Conservation (phyloP, 73 alveolate species). For the Durusdinium trenchii region DNA sequence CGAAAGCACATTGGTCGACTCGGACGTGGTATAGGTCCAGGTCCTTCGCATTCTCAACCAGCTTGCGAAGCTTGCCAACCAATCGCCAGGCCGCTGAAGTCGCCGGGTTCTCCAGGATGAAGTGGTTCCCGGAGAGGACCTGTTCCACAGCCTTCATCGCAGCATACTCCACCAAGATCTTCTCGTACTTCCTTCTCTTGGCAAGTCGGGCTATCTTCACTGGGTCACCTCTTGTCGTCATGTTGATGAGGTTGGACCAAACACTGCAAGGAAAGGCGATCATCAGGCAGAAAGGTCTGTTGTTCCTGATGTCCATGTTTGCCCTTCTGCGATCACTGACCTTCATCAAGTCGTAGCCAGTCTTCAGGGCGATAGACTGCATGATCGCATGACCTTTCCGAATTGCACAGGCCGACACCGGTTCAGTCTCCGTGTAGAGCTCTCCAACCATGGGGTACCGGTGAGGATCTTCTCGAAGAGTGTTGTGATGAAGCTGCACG, state of each 20-base stretch:
- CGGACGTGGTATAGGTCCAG: background rate
- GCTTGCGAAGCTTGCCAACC: background rate
- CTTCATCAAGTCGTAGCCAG: background rate
- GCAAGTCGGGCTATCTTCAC: background rate
- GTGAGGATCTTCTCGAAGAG: background rate
- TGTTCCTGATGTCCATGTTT: background rate
- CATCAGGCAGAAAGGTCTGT: background rate
- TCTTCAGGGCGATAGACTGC: background rate
- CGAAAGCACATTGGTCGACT: background rate
- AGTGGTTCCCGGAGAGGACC: background rate
- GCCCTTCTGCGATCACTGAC: background rate
- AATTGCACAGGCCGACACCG: background rate
- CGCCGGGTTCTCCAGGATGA: background rate
- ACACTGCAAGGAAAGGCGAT: background rate
- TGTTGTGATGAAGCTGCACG: background rate
- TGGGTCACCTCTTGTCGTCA: background rate
- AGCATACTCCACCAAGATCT: background rate
- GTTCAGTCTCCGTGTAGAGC: constrained; percentile 10
- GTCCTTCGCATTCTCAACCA: background rate
- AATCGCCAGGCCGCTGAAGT: background rate
- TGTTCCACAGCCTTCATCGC: background rate
- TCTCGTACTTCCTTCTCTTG: background rate
- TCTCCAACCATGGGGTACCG: background rate
- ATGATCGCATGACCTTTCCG: background rate
- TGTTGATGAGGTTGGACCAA: background rate